Conservation (phyloP, 805 yeast species). For the Ogataea saltuana region DNA sequence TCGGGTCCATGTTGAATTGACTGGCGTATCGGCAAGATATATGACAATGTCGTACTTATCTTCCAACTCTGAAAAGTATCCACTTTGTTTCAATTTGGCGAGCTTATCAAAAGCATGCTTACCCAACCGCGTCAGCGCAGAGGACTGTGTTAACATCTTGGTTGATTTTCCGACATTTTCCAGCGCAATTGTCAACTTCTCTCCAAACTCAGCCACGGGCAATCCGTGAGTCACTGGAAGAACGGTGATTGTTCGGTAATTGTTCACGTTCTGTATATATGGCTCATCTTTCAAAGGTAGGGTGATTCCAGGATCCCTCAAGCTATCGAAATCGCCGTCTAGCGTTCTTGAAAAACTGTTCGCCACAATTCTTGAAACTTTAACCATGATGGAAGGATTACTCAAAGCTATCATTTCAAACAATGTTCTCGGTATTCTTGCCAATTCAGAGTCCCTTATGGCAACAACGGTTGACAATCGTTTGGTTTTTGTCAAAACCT, state of each 20-base stretch:
- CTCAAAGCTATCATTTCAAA: constrained; percentile 82
- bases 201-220: constrained; percentile 88
- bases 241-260: constrained; percentile 80
- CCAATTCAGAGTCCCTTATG: constrained; percentile 90
- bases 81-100: constrained; percentile 81
- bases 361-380: constrained; percentile 86
- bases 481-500: constrained; percentile 79
- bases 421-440: constrained; percentile 85
- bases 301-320: constrained; percentile 27
- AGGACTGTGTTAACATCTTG: constrained; percentile 78
- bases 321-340: constrained; percentile 15
- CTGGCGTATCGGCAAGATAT: constrained; percentile 83
- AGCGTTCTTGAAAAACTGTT: constrained; percentile 38
- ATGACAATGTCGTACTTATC: constrained; percentile 86
- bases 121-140: constrained; percentile 78
- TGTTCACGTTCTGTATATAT: constrained; percentile 39
- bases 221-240: constrained; percentile 77
- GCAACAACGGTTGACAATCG: constrained; percentile 75
- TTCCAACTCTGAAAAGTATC: constrained; percentile 88
- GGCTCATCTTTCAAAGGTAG: constrained; percentile 37
- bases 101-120: constrained; percentile 90
- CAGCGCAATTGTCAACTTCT: constrained; percentile 67
- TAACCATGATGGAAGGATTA: constrained; percentile 88
- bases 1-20: constrained; percentile 83
- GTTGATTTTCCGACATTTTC: constrained; percentile 71